phyloP scores from a whole-genome alignment of 2,329 filamentous ascomycete species.

The Beauveria sp. region DNA sequence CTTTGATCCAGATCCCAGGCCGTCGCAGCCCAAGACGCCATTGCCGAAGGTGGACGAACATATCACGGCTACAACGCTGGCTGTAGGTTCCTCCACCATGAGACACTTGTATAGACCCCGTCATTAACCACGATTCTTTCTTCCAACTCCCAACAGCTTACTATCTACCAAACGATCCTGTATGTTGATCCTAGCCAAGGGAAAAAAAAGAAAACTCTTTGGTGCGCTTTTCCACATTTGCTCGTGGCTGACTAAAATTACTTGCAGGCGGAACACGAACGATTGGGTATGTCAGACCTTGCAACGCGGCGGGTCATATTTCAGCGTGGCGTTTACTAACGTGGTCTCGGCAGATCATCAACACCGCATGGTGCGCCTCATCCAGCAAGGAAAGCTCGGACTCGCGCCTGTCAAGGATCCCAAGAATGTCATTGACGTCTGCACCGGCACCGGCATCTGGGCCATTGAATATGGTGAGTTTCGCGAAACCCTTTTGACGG shows the following conservation, averaged over 20 bases:
- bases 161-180: conserved; percentile 13
- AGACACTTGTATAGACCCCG: neutral
- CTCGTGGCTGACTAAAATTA: neutral
- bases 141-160: conserved; percentile 3
- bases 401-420: conserved; percentile 36
- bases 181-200: neutral
- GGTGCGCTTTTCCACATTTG: neutral
- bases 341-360: conserved; percentile 25
- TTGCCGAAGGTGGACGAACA: conserved; percentile 2
- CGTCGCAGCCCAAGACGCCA: neutral
- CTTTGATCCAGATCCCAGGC: neutral
- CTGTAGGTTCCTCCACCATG: neutral
- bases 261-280: conserved; percentile 17
- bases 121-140: neutral
- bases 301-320: neutral
- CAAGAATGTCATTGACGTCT: conserved; percentile 39
- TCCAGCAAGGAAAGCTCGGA: conserved; percentile 35
- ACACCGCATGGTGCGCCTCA: conserved; percentile 26
- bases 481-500: neutral
- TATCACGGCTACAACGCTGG: conserved; percentile 10
- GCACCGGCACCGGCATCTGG: conserved; percentile 46
- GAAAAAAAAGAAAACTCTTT: neutral
- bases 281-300: conserved; percentile 14
- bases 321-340: neutral
- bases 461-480: conserved; percentile 38